Evolutionary conservation across 495 filamentous ascomycete species (phyloP).

Genomic region (Lasiosphaeria miniovina): DNA sequence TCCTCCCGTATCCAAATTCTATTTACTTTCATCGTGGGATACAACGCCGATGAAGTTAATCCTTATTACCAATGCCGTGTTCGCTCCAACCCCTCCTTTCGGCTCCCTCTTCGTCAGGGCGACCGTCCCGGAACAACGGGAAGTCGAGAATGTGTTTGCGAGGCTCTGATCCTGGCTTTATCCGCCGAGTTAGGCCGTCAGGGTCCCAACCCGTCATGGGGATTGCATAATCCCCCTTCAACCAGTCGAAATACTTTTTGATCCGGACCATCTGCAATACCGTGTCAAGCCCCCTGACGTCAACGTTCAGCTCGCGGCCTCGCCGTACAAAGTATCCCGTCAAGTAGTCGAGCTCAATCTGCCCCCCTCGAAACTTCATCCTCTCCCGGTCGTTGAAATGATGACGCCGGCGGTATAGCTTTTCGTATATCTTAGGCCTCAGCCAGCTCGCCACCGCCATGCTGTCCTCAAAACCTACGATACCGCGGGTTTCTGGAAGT

Average conservation of each 20-base stretch:
- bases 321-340: slow-evolving; percentile 78
- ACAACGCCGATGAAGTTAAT: no score
- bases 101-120: no score
- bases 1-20: no score
- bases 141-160: no score
- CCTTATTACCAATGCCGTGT: no score
- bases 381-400: slow-evolving; percentile 65
- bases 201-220: background rate
- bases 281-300: slow-evolving; percentile 57
- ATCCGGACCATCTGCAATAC: slow-evolving; percentile 35
- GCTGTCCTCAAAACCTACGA: slow-evolving; percentile 51
- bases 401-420: slow-evolving; percentile 42
- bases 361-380: slow-evolving; percentile 49
- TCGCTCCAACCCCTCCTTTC: no score
- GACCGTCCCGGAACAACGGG: no score
- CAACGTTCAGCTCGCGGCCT: slow-evolving; percentile 63
- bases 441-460: slow-evolving; percentile 55
- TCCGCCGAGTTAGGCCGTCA: no score
- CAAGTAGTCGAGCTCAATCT: slow-evolving; percentile 73
- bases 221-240: slow-evolving; percentile 10
- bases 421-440: slow-evolving; percentile 36
- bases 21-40: no score
- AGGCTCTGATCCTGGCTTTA: no score
- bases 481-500: slow-evolving; percentile 58
- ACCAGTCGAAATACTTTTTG: slow-evolving; percentile 19